A percentile compares a stretch with the other conserved stretches of the same genome.
These are phyloP conservation scores for Chaetomium tenue DNA, from an alignment of 495 filamentous ascomycete species.

Conservation along the genomic window DNA sequence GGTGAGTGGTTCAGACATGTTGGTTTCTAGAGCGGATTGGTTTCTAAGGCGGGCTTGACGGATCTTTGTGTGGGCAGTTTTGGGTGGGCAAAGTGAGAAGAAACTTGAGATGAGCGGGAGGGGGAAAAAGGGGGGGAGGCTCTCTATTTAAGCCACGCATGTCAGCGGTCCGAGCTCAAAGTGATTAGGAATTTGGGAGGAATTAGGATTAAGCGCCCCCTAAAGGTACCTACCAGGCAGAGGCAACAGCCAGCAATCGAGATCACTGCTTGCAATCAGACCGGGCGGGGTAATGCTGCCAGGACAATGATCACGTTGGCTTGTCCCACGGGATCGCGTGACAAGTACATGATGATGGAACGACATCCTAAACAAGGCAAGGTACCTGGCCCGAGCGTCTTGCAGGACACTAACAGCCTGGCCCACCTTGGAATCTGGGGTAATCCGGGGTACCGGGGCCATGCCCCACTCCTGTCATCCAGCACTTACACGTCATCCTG, in stretches of 20 bases:
- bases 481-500: background rate
- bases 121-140: too few species aligned
- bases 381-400: conserved; percentile 35
- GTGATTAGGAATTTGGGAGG: too few species aligned
- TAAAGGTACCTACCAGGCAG: too few species aligned
- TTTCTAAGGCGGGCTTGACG: too few species aligned
- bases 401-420: conserved; percentile 24
- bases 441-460: conserved; percentile 29
- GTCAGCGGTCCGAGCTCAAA: too few species aligned
- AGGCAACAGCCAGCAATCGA: too few species aligned
- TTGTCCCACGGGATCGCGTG: conserved; percentile 33
- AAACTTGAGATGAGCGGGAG: conserved; percentile 22
- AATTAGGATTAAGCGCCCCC: too few species aligned
- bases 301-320: conserved; percentile 35
- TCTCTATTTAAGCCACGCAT: too few species aligned
- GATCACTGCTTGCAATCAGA: conserved; percentile 28
- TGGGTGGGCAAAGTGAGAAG: conserved; percentile 5
- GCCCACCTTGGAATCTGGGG: conserved; percentile 22
- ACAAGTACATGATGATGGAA: conserved; percentile 42
- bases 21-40: too few species aligned
- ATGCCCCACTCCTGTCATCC: conserved; percentile 3
- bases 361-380: conserved; percentile 25
- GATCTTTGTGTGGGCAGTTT: background rate
- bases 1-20: conserved; percentile 68
- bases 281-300: conserved; percentile 40